Base-by-base conservation (phyloP, 139 green algal genomes). In the Coelastrella sp. region DNA sequence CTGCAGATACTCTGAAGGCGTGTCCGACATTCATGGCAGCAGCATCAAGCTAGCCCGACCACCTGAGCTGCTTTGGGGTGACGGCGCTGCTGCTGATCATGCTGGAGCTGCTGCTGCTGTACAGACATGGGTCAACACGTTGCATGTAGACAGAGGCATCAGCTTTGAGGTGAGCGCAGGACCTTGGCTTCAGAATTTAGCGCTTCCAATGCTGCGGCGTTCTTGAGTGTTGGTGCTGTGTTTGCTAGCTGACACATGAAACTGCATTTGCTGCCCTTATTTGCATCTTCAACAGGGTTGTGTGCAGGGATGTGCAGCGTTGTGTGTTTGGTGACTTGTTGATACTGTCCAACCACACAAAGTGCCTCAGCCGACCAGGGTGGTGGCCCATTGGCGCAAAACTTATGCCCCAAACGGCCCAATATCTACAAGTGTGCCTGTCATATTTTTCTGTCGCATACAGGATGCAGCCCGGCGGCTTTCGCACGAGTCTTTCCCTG, bases 1-100 rank as follows among this genome's bases (percentile, higher is more conserved):
- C 3, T 75, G 80, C 59, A 92, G 89, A 58, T 94, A 92, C 83
- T 91, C 80, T 23, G 92, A 94, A 77, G 92, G 92, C 20, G 83
- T 91, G 74, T 88, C 87, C 11, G 92, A 94, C 80, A 57, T 94
- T 22, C 71, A 88, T 59, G 59, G 68, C 65, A 84, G 75, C 86
- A 81, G 78, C 83, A 73, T 76, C 32, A 83, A 47, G 16, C 59
- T 74, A 58, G 73, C 73, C 6, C 22, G 71, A 60, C 73, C 73
- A 2, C 73, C 85, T 68, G 5, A 73, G 74, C 73, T 90, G n/a
- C 60, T 90, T 57, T 90, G 85, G 84, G 71, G 20, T 7, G 84
- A 82, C 17, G 4, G 14, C 16, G 80, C 65, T 65, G 66, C 60
- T 58, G 83, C 64, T 59, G 13, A 57, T 47, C 23, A 5, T 79